phyloP scores from a whole-genome alignment of 2,329 filamentous ascomycete genomes.

The Claviceps sorghi region DNA sequence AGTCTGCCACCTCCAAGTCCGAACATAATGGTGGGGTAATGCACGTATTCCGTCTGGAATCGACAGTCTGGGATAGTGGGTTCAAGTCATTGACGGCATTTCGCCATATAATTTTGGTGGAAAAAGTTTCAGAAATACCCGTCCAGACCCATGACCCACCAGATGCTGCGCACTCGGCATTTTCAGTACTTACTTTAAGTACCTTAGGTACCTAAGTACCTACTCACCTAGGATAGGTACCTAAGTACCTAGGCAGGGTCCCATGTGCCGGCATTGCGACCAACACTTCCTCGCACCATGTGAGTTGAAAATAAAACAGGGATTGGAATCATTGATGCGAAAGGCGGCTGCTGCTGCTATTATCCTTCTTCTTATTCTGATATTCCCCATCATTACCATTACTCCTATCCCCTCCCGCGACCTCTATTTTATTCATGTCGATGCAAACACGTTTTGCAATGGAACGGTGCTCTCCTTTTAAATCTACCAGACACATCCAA shows the following conservation, averaged over 20 bases:
- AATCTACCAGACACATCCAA: not conserved
- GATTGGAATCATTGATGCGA: too few relatives aligned
- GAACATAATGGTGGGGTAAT: not conserved
- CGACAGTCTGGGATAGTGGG: not conserved
- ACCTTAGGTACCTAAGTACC: too few relatives aligned
- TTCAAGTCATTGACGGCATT: too few relatives aligned
- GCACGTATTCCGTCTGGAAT: not conserved
- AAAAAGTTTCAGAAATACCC: too few relatives aligned
- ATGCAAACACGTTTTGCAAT: not conserved
- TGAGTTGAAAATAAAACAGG: not conserved
- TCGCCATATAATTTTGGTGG: too few relatives aligned
- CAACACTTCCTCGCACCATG: not conserved
- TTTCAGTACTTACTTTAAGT: too few relatives aligned
- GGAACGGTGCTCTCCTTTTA: not conserved
- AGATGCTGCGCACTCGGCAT: not conserved
- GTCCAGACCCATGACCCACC: too few relatives aligned
- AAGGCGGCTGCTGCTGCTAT: too few relatives aligned
- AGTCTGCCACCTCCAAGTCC: not conserved
- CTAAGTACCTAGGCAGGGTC: not conserved
- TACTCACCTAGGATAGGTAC: too few relatives aligned
- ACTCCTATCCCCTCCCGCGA: not conserved
- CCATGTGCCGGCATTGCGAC: not conserved
- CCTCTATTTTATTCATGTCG: not conserved
- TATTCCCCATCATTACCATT: too few relatives aligned
- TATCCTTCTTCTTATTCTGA: not conserved